Evolutionary conservation across 2,329 filamentous ascomycete species (phyloP).

Genomic region (Fusarium succisae): DNA sequence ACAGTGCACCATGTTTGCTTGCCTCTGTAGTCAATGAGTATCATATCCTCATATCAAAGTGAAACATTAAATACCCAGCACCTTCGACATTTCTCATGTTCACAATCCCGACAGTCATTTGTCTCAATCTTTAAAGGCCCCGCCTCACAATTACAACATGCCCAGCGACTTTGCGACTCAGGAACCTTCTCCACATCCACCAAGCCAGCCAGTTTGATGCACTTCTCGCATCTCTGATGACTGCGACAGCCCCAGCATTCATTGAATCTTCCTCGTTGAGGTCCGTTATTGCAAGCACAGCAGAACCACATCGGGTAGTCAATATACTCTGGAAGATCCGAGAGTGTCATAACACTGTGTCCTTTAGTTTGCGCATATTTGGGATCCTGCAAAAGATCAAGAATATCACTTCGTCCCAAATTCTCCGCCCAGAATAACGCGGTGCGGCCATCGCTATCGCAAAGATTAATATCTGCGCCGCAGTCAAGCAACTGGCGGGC

Average conservation of each 20-base stretch:
- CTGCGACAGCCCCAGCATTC: background rate
- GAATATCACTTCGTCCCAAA: rapidly evolving
- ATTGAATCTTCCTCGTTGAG: background rate
- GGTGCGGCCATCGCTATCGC: background rate
- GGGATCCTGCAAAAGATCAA: background rate
- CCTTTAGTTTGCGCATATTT: background rate
- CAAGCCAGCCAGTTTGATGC: background rate
- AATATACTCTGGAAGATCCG: background rate
- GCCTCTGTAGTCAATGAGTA: background rate
- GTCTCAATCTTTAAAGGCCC: background rate
- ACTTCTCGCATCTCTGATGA: background rate
- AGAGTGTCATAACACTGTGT: background rate
- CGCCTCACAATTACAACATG: background rate
- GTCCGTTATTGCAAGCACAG: background rate
- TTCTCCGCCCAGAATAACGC: background rate
- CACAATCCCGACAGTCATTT: background rate
- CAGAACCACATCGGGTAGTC: background rate
- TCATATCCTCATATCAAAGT: rapidly evolving
- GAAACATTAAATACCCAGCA: background rate
- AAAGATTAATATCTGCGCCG: background rate
- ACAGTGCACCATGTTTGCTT: background rate
- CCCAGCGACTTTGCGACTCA: background rate
- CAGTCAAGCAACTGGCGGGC: background rate
- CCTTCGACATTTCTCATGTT: background rate
- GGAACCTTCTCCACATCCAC: background rate